These are phyloP conservation scores for Colletotrichum liaoningense DNA, from an alignment of 2,329 filamentous ascomycete genomes.

Conservation along the genomic window DNA sequence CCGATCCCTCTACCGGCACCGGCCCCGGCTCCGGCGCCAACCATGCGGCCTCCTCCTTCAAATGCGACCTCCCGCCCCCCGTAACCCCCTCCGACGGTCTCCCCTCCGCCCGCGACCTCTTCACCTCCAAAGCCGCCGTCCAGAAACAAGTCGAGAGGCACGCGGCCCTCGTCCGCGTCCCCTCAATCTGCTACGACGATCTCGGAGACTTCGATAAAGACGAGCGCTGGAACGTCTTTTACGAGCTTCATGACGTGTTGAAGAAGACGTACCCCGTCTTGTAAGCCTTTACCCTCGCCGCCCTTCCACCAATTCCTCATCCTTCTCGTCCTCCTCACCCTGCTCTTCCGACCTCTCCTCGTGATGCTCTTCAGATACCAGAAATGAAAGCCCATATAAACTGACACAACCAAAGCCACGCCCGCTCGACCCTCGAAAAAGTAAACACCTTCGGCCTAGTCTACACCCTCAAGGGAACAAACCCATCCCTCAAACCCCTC, in stretches of 20 bases:
- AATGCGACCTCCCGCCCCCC: conserved; percentile 48
- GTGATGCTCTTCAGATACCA: too few species aligned
- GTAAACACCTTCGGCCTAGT: conserved; percentile 73
- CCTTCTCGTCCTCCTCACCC: neutral
- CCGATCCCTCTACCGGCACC: too few species aligned
- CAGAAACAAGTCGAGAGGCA: conserved; percentile 59
- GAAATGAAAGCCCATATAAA: too few species aligned
- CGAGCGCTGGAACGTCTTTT: conserved; percentile 65
- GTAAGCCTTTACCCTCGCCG: conserved; percentile 45
- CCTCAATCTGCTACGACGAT: conserved; percentile 67
- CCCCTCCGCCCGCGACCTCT: conserved; percentile 45
- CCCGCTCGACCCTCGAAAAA: conserved; percentile 59
- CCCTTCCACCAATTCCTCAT: neutral
- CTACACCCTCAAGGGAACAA: conserved; percentile 67
- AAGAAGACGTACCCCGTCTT: conserved; percentile 60
- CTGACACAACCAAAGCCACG: conserved; percentile 45
- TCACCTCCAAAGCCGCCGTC: conserved; percentile 47
- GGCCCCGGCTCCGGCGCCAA: too few species aligned
- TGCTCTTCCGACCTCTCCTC: too few species aligned
- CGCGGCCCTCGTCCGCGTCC: conserved; percentile 65
- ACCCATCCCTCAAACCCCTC: conserved; percentile 58
- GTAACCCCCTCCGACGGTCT: conserved; percentile 48
- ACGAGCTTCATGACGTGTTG: conserved; percentile 60
- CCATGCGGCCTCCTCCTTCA: conserved; percentile 32
- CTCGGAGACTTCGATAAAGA: conserved; percentile 65